Evolutionary conservation across 352 stramenopile genomes (phyloP).

Genomic region (Phytophthora hybrid): DNA sequence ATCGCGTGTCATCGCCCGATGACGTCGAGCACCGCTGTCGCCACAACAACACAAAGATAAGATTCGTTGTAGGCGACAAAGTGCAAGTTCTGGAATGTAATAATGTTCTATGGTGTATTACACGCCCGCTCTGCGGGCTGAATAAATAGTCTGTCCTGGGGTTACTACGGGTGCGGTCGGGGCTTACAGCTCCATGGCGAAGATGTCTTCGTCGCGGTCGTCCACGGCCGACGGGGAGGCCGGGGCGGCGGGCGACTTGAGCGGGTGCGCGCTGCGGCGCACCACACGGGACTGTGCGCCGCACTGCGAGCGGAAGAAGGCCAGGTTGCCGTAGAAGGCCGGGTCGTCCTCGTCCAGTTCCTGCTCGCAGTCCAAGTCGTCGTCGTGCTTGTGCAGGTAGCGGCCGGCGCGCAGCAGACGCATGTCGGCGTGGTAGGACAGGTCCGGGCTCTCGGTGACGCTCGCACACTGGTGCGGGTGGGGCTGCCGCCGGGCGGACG

Average conservation of each 20-base stretch:
- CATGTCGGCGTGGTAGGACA: conserved; percentile 49
- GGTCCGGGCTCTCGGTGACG: conserved; percentile 34
- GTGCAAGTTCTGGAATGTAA: conserved; percentile 10
- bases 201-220: conserved; percentile 67
- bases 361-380: conserved; percentile 5
- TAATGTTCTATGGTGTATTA: conserved; percentile 25
- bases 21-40: background rate
- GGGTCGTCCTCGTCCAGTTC: conserved; percentile 72
- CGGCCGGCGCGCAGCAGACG: conserved; percentile 37
- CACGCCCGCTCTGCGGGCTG: background rate
- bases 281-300: conserved; percentile 16
- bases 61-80: conserved; percentile 2
- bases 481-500: conserved; percentile 24
- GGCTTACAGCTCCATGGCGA: conserved; percentile 73
- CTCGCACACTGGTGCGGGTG: conserved; percentile 31
- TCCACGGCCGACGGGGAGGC: conserved; percentile 24
- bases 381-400: conserved; percentile 30
- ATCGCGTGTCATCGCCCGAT: background rate
- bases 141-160: conserved; percentile 47
- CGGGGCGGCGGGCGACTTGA: conserved; percentile 4
- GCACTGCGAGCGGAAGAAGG: conserved; percentile 71
- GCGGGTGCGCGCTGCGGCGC: conserved; percentile 16
- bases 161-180: background rate
- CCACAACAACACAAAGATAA: conserved; percentile 34
- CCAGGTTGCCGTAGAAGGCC: conserved; percentile 72